A percentile compares a stretch with the other conserved stretches of the same genome.
phyloP scores from a whole-genome alignment of 805 yeast genomes.

The Tanozyma kutaoensis region DNA sequence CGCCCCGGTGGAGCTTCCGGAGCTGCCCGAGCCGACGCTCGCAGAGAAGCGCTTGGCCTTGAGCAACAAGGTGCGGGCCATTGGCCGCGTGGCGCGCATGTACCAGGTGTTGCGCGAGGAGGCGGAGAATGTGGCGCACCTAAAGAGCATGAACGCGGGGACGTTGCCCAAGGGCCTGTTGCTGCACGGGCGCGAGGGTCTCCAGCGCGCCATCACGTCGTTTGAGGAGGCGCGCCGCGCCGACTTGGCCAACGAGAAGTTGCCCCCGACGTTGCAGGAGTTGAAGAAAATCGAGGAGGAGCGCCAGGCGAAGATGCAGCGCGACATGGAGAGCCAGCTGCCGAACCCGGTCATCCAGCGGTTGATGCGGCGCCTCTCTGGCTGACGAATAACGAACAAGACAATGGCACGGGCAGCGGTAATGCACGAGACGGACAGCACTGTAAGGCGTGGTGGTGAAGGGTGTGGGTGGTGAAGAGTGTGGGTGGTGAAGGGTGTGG shows the following conservation, averaged over 20 bases:
- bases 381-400: too few relatives aligned
- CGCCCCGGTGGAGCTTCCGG: not conserved
- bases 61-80: conserved; percentile 83
- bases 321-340: conserved; percentile 16
- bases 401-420: too few relatives aligned
- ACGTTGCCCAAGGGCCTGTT: conserved; percentile 76
- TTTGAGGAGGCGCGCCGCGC: conserved; percentile 77
- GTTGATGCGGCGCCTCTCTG: too few relatives aligned
- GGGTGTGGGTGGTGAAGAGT: too few relatives aligned
- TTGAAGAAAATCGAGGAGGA: conserved; percentile 29
- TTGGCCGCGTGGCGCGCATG: conserved; percentile 93
- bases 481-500: too few relatives aligned
- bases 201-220: conserved; percentile 50
- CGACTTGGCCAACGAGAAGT: conserved; percentile 72
- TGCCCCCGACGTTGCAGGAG: conserved; percentile 73
- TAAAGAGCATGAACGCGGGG: conserved; percentile 66
- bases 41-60: conserved; percentile 37
- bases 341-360: too few relatives aligned
- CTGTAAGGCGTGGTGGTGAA: too few relatives aligned
- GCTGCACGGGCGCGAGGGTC: conserved; percentile 71
- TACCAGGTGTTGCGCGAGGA: conserved; percentile 80
- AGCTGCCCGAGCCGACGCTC: conserved; percentile 10
- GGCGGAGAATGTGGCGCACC: conserved; percentile 69
- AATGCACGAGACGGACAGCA: too few relatives aligned
- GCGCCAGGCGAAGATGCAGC: conserved; percentile 28